Evolutionary conservation across 495 filamentous ascomycete genomes (phyloP).

Genomic region (Hypomontagnella monticulosa): DNA sequence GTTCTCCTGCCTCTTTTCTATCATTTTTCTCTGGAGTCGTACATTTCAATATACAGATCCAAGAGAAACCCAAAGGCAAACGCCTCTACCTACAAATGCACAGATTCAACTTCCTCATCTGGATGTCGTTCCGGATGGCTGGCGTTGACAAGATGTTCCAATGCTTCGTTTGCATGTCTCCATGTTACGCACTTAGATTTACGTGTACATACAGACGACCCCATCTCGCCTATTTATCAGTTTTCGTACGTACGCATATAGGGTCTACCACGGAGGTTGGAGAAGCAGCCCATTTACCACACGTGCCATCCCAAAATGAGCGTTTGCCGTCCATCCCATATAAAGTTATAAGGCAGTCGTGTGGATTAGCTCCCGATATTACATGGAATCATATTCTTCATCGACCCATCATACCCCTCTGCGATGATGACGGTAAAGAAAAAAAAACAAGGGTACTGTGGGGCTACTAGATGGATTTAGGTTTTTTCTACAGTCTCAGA

Average conservation of each 20-base stretch:
- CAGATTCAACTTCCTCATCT: conserved; percentile 20
- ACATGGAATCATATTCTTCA: conserved; percentile 1
- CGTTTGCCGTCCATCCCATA: no score
- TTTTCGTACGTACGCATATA: no score
- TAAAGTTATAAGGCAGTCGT: conserved; percentile 14
- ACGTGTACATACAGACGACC: neutral
- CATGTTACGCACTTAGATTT: neutral
- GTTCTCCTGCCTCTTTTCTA: neutral
- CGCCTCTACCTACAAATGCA: neutral
- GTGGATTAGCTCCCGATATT: conserved; percentile 28
- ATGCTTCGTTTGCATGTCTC: no score
- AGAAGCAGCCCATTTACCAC: no score
- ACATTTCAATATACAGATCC: neutral
- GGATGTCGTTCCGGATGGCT: conserved; percentile 23
- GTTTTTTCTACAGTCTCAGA: no score
- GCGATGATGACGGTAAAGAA: conserved; percentile 22
- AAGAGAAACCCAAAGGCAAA: no score
- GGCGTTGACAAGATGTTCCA: neutral
- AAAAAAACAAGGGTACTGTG: conserved; percentile 5
- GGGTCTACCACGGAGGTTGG: no score
- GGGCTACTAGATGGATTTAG: no score
- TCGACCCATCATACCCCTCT: conserved; percentile 31
- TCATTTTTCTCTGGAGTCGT: neutral
- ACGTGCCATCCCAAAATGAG: no score
- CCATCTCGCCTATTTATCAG: no score